Conservation (phyloP, 1,139 yeast genomes). For the Pneumocystis sp. region DNA sequence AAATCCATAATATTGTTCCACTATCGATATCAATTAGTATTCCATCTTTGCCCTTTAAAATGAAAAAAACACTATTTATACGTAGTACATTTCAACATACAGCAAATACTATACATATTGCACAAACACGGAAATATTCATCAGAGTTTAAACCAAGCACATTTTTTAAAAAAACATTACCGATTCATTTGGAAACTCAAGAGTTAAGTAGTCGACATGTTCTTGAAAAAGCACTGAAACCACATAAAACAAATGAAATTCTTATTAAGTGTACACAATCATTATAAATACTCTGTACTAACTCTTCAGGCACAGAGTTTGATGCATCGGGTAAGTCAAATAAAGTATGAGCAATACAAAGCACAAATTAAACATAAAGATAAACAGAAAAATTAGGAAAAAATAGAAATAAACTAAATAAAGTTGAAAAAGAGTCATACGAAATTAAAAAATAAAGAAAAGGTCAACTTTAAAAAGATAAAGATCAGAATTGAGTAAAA, state of each 20-base stretch:
- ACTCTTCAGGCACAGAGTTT: not conserved
- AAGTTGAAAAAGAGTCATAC: too few species aligned
- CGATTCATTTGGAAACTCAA: not conserved
- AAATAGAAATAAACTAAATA: too few species aligned
- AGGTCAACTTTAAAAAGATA: too few species aligned
- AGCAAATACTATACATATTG: not conserved
- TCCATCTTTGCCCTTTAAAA: not conserved
- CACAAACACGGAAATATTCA: not conserved
- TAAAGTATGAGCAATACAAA: not conserved
- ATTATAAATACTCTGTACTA: not conserved
- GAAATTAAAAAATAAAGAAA: too few species aligned
- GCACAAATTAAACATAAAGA: not conserved
- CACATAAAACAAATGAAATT: not conserved
- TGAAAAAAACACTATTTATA: not conserved
- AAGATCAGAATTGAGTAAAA: too few species aligned
- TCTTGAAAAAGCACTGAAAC: not conserved
- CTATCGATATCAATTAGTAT: not conserved
- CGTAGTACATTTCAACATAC: not conserved
- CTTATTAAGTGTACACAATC: not conserved
- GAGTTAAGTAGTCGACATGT: not conserved
- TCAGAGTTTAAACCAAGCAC: not conserved
- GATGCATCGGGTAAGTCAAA: not conserved
- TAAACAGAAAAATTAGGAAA: not conserved
- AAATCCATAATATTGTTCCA: too few species aligned
- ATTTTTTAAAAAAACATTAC: not conserved